These are phyloP conservation scores for Acephala macrosclerotiorum DNA, from an alignment of 2,329 filamentous ascomycete species.

Conservation along the genomic window DNA sequence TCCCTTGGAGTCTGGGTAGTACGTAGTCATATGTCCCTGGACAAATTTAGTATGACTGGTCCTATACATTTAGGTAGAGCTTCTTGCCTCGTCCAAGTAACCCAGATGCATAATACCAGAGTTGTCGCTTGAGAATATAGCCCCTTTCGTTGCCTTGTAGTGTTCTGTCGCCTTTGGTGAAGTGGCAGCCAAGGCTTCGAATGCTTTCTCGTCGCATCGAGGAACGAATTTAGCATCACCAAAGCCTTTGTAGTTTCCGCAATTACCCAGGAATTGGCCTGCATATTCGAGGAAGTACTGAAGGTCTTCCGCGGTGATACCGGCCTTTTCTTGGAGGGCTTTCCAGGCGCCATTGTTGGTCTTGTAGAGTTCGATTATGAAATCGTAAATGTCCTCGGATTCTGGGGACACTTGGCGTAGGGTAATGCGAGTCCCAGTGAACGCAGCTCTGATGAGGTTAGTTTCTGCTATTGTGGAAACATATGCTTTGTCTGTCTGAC, in stretches of 20 bases:
- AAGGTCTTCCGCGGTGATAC: constrained; percentile 69
- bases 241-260: constrained; percentile 85
- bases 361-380: constrained; percentile 77
- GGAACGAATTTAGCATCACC: constrained; percentile 87
- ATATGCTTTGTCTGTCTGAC: neutral
- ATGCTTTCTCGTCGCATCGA: constrained; percentile 67
- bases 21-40: constrained; percentile 79
- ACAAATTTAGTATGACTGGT: constrained; percentile 47
- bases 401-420: constrained; percentile 83
- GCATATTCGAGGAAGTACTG: constrained; percentile 78
- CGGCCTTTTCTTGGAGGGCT: constrained; percentile 67
- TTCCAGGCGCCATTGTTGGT: constrained; percentile 75
- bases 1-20: constrained; percentile 78
- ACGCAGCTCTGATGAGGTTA: constrained; percentile 66
- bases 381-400: constrained; percentile 81
- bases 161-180: constrained; percentile 65
- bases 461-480: constrained; percentile 8
- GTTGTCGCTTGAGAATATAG: constrained; percentile 73
- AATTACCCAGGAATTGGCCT: constrained; percentile 80
- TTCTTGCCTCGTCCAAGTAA: constrained; percentile 44
- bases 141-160: constrained; percentile 73
- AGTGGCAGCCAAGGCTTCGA: constrained; percentile 70
- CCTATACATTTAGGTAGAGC: neutral
- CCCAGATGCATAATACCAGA: constrained; percentile 76
- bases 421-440: constrained; percentile 79